phyloP scores from a whole-genome alignment of 2,329 filamentous ascomycete genomes.

The Trichoderma breve region DNA sequence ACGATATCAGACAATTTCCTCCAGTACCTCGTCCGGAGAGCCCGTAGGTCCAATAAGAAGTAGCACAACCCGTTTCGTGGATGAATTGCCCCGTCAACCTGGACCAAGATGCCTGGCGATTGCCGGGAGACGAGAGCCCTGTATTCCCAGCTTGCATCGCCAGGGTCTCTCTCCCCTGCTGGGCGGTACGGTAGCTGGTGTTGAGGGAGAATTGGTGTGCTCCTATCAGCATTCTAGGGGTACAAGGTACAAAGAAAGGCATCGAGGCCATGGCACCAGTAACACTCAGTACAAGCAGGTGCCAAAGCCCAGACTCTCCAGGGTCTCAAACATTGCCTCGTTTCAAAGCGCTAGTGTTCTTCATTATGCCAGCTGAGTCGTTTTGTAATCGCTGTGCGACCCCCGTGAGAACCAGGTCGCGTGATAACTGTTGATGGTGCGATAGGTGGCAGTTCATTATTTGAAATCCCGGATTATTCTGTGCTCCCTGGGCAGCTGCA shows the following conservation, averaged over 20 bases:
- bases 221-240: conserved; percentile 3
- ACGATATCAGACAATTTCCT: not conserved
- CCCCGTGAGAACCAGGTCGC: not conserved
- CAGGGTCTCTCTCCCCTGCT: conserved; percentile 1
- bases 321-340: not conserved
- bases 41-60: not conserved
- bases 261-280: not conserved
- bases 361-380: not conserved
- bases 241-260: not conserved
- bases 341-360: not conserved
- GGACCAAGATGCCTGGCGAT: conserved; percentile 1
- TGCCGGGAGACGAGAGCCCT: conserved; percentile 2
- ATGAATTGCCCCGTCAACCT: not conserved
- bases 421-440: conserved; percentile 6
- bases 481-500: not conserved
- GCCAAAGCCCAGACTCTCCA: not conserved
- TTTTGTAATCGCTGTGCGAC: not conserved
- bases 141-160: conserved; percentile 10
- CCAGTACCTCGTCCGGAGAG: not conserved
- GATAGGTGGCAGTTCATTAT: not conserved
- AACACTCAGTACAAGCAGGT: not conserved
- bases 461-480: not conserved
- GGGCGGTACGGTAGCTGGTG: not conserved
- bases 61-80: not conserved
- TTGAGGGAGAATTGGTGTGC: not conserved